Evolutionary conservation across 2,329 filamentous ascomycete species (phyloP).

Genomic region (Corniculantispora saksenae): DNA sequence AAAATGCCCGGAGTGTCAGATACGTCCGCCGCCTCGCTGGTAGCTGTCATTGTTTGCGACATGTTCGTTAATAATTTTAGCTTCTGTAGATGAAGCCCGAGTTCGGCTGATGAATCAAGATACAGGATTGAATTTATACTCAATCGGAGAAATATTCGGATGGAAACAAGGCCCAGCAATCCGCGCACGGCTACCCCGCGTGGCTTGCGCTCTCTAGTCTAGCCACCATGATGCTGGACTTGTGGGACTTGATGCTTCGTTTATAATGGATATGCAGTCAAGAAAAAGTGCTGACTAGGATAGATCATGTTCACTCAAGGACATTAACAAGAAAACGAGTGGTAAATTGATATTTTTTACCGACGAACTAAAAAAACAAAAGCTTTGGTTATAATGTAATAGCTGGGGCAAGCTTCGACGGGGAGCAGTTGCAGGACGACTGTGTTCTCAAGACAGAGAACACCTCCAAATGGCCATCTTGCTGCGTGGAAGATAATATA

Average conservation of each 20-base stretch:
- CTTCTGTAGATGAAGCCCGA: background rate
- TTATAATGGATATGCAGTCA: background rate
- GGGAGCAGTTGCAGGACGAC: no score
- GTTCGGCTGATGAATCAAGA: background rate
- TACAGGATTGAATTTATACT: background rate
- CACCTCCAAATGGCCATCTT: no score
- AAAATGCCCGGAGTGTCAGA: background rate
- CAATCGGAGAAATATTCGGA: background rate
- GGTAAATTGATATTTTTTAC: no score
- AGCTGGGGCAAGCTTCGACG: no score
- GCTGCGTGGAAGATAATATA: no score
- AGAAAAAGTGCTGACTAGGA: no score
- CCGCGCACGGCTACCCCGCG: background rate
- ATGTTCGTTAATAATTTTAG: background rate
- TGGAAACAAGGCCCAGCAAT: background rate
- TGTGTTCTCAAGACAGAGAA: no score
- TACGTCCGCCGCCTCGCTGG: background rate
- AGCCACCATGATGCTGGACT: background rate
- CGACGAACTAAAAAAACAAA: no score
- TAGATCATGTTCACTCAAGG: no score
- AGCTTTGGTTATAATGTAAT: no score
- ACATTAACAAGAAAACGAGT: no score
- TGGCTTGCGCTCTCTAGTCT: background rate
- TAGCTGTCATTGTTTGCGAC: slow-evolving; percentile 4
- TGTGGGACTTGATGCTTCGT: background rate